phyloP scores from a whole-genome alignment of 2,329 filamentous ascomycete genomes.

The Clarireedia homoeocarpa region DNA sequence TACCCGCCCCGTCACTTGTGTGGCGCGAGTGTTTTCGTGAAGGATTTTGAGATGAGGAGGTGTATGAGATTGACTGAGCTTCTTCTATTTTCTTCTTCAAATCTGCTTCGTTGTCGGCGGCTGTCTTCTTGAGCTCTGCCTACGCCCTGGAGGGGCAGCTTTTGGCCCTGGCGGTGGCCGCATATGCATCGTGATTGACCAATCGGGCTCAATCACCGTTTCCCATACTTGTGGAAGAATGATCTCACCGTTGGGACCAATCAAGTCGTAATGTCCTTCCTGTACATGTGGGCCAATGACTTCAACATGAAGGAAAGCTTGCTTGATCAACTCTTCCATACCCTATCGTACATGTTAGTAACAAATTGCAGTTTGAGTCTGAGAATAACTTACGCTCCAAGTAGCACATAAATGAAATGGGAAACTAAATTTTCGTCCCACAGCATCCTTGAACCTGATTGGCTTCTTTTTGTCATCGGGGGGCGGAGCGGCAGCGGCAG shows the following conservation, averaged over 20 bases:
- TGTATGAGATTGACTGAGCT: too few relatives aligned
- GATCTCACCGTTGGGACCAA: slow-evolving; percentile 73
- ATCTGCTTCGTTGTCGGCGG: too few relatives aligned
- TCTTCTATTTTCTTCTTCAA: too few relatives aligned
- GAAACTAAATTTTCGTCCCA: slow-evolving; percentile 87
- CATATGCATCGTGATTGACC: slow-evolving; percentile 61
- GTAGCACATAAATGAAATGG: slow-evolving; percentile 79
- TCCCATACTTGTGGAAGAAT: slow-evolving; percentile 79
- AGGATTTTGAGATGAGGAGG: too few relatives aligned
- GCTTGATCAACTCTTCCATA: slow-evolving; percentile 83
- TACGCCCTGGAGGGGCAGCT: slow-evolving; percentile 5
- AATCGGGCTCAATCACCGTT: slow-evolving; percentile 70
- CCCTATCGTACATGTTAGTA: slow-evolving; percentile 43
- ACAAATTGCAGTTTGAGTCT: slow-evolving; percentile 2
- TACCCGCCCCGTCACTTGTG: too few relatives aligned
- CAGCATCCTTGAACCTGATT: slow-evolving; percentile 85
- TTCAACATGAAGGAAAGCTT: slow-evolving; percentile 77
- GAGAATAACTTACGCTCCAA: slow-evolving; percentile 58
- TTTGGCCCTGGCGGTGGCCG: slow-evolving; percentile 48
- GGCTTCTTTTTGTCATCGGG: slow-evolving; percentile 44
- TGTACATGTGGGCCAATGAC: slow-evolving; percentile 68
- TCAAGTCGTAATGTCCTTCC: slow-evolving; percentile 71
- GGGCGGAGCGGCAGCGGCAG: slow-evolving; percentile 33
- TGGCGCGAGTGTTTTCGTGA: too few relatives aligned
- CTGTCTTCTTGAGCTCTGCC: too few relatives aligned